Evolutionary conservation across 768 basidiomycete species (phyloP), one percentile per base, ranked within the genome.

Genomic region (Serendipita vermifera): DNA sequence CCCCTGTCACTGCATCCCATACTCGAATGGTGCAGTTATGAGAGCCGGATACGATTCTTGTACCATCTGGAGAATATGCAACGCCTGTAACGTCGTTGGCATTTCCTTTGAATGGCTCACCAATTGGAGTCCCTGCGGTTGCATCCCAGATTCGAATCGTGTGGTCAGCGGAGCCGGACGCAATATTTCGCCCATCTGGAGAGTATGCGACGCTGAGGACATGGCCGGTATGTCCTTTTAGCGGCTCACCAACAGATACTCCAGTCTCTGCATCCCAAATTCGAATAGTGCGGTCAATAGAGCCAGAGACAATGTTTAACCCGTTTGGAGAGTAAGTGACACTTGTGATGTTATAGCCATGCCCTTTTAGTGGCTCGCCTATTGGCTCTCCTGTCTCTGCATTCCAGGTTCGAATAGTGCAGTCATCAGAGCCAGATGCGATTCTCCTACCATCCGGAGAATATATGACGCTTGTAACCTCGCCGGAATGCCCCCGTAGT

Each of bases 131-230:
- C 3, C 65, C 62, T 4, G 54, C 62, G 3, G 9, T 24, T 5
- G 15, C 54, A 57, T n/a, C n/a, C n/a, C n/a, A n/a, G n/a, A n/a
- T n/a, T n/a, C n/a, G n/a, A n/a, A n/a, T n/a, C n/a, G n/a, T n/a
- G n/a, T 64, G 65, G 48, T 70, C 69, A 6, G 64, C 67, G 1
- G 66, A 68, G 6, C 67, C 68, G 36, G 69, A 62, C 3, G 59
- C 61, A 27, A 61, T 33, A 27, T 53, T 59, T 24, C n/a, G n/a
- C 2, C 59, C 61, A 54, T 59, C 59, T n/a, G n/a, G n/a, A n/a
- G n/a, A n/a, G n/a, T n/a, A n/a, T n/a, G n/a, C n/a, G n/a, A n/a
- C n/a, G n/a, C n/a, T n/a, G n/a, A n/a, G n/a, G n/a, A n/a, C n/a
- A n/a, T n/a, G n/a, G n/a, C n/a, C n/a, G n/a, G n/a, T n/a, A n/a